Evolutionary conservation across 768 basidiomycete genomes (phyloP), one percentile per base, ranked within the genome.

Genomic region (Cystofilobasidium ferigula): DNA sequence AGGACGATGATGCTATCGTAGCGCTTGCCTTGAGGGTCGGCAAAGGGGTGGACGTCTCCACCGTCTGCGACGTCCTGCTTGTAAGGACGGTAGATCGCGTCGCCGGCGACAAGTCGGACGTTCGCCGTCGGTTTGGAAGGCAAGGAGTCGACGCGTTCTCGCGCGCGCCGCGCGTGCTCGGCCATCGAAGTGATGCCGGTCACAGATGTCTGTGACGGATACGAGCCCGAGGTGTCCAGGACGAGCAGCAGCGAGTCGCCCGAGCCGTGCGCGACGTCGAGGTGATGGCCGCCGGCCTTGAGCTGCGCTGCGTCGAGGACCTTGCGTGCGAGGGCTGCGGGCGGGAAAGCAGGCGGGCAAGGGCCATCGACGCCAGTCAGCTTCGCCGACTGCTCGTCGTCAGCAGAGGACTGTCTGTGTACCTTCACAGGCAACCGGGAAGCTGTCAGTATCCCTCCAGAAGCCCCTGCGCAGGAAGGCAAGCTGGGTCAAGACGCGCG

Each of bases 261-360:
- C 30, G 81, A 83, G 47, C 84, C 85, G 70, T 84, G 81, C 18
- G 85, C 86, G 24, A 86, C 83, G 72, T 87, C 85, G 59, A 86
- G 74, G 9, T 86, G 78, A n/a, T 73, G 76, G 28, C 79, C 82
- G 12, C 78, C 78, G 20, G 73, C 69, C 64, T 77, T 75, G 45
- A 79, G 76, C 30, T 71, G 69, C 26, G 80, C 81, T 13, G 78
- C 78, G 16, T 75, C 63, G n/a, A 81, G 74, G 20, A 84, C 74
- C 67, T 80, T 82, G 57, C 79, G 60, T 5, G 85, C 84, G 20
- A 87, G 80, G 28, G 79, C 80, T 81, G 62, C n/a, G 47, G 30
- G 28, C 20, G 75, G 26, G 34, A 43, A 48, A 26, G 35, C 45
- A 53, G 30, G 28, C 30, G 20, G 36, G 48, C 18, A 38, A 35